A percentile compares a stretch with the other conserved stretches of the same genome.
Conservation (phyloP, 768 basidiomycete species). For the Pisolithus microcarpus region DNA sequence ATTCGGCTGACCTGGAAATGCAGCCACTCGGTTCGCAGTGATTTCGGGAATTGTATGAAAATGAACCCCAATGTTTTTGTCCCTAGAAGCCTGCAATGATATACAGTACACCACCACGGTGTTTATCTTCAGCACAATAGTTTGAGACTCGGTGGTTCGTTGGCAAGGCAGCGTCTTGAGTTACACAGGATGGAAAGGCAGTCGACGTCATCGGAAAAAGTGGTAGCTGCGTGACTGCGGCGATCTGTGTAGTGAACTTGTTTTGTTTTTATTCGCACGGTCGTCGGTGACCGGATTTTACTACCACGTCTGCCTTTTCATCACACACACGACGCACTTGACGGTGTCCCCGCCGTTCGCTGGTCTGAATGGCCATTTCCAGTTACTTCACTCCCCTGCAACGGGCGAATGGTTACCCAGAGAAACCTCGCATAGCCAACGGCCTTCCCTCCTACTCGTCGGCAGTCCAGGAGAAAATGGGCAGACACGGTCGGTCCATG, state of each 20-base stretch:
- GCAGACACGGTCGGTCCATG: conserved; percentile 35
- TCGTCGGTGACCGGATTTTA: not conserved
- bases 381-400: conserved; percentile 42
- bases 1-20: conserved; percentile 67
- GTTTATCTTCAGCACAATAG: too few species aligned
- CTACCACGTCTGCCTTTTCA: not conserved
- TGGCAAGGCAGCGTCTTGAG: too few species aligned
- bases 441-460: conserved; percentile 45
- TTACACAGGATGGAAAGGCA: too few species aligned
- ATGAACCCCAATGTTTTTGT: too few species aligned
- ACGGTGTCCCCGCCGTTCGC: conserved; percentile 12
- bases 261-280: too few species aligned
- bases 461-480: conserved; percentile 61
- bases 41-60: conserved; percentile 1
- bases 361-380: conserved; percentile 35
- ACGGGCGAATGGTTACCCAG: conserved; percentile 40
- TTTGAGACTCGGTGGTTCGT: too few species aligned
- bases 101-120: too few species aligned
- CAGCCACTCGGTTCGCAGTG: conserved; percentile 45
- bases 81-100: too few species aligned
- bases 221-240: too few species aligned
- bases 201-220: too few species aligned
- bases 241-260: too few species aligned
- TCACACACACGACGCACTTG: conserved; percentile 4
- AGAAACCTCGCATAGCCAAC: conserved; percentile 37